These are phyloP conservation scores for Xylaria cubensis DNA, from an alignment of 495 filamentous ascomycete species.

Conservation along the genomic window DNA sequence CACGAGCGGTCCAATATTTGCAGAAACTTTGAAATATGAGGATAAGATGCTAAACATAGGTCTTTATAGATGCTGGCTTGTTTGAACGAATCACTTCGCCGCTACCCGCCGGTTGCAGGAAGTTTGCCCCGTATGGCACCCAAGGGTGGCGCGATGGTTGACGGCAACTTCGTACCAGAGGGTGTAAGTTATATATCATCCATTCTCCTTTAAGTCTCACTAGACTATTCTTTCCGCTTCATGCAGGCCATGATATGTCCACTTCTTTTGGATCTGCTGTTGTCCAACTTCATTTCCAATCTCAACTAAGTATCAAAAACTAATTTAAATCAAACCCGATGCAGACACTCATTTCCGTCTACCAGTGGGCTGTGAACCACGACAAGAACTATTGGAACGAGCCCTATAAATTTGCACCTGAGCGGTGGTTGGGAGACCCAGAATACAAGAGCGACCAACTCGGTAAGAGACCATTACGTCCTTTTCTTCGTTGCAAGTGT, in stretches of 20 bases:
- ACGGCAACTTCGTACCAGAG: conserved; percentile 54
- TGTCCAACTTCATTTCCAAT: not conserved
- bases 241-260: not conserved
- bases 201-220: too few species aligned
- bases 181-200: conserved; percentile 24
- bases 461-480: not conserved
- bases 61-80: conserved; percentile 53
- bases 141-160: conserved; percentile 52
- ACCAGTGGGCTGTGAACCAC: conserved; percentile 55
- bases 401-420: conserved; percentile 55
- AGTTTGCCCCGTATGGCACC: conserved; percentile 54
- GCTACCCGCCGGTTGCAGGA: conserved; percentile 62
- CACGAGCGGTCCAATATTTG: not conserved
- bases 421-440: conserved; percentile 53
- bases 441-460: conserved; percentile 50
- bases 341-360: conserved; percentile 51
- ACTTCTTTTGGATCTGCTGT: not conserved
- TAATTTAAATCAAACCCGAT: not conserved
- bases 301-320: not conserved
- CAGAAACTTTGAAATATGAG: not conserved
- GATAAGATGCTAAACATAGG: not conserved
- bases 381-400: conserved; percentile 44
- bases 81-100: conserved; percentile 62
- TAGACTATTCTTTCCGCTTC: not conserved
- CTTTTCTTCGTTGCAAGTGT: not conserved